Base-by-base conservation (phyloP, 2,329 filamentous ascomycete species). In the Colletotrichum sp. region DNA sequence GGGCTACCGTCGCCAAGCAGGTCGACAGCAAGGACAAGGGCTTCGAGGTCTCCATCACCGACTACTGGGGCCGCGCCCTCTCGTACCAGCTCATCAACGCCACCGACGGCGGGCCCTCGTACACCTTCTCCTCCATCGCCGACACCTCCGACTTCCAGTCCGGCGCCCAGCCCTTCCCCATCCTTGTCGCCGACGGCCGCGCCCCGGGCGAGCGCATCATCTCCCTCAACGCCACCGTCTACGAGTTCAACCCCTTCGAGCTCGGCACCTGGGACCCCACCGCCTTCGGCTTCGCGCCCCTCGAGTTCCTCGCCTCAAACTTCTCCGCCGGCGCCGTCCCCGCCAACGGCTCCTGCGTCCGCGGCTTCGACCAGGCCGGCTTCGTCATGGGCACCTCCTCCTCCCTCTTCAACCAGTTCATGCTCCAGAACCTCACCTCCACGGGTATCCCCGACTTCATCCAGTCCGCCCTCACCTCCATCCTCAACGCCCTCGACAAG, bases 61-160 rank as follows among this genome's bases (percentile, higher is more conserved):
- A 98, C 86, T 95, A 95, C 84, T 98, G 96, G 94, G 95, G 95
- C 32, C 93, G 96, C 74, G 95, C 95, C 63, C 89, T 98, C n/a
- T 93, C 93, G 2, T 98, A 94, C 85, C 96, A 98, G 85, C 90
- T 98, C 64, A 90, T 98, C 82, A 94, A 96, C 81, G 94, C 91
- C 8, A 89, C 89, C 2, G 86, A 94, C 76, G 96, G 96, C 52
- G 96, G 95, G 0, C 92, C 93, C 16, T 89, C 88, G 16, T 96
- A 94, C 81, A 98, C 96, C 6, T 98, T 93, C 87, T 98, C 95
- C 5, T 97, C 95, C 5, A 87, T 88, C 79, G 86, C 83, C 85
- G 79, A 87, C 59, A 78, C 3, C 15, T 82, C 84, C 62, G 80
- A 83, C 75, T 89, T 91, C 79, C 80, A 81, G 24, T 79, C 83